Evolutionary conservation across 768 basidiomycete species (phyloP).

Genomic region (Austroboletus eburneus): DNA sequence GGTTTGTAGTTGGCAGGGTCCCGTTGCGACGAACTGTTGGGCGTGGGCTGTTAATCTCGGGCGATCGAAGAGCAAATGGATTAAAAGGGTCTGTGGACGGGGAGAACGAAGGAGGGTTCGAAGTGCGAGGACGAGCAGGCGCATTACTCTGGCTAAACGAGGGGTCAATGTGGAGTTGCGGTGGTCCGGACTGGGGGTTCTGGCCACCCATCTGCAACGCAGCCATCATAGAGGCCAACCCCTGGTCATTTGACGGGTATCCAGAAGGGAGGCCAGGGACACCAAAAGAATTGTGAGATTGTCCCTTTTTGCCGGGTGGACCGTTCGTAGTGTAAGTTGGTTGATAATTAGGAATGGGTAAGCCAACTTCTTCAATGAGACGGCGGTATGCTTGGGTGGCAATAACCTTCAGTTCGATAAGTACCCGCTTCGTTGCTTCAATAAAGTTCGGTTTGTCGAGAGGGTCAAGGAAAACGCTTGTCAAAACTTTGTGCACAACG

Average conservation of each 20-base stretch:
- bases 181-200: slow-evolving; percentile 75
- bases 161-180: slow-evolving; percentile 70
- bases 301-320: slow-evolving; percentile 56
- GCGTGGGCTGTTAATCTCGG: slow-evolving; percentile 50
- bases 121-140: slow-evolving; percentile 44
- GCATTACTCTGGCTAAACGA: slow-evolving; percentile 43
- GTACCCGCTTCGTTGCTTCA: slow-evolving; percentile 84
- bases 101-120: slow-evolving; percentile 46
- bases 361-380: slow-evolving; percentile 90
- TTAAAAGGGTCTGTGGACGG: slow-evolving; percentile 55
- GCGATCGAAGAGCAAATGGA: slow-evolving; percentile 48
- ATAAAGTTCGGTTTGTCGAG: slow-evolving; percentile 63
- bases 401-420: slow-evolving; percentile 88
- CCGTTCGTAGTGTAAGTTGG: slow-evolving; percentile 66
- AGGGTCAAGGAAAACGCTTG: slow-evolving; percentile 79
- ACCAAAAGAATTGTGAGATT: slow-evolving; percentile 51
- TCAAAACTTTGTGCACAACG: slow-evolving; percentile 88
- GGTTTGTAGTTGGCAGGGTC: slow-evolving; percentile 27
- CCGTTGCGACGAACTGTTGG: slow-evolving; percentile 45
- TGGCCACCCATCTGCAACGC: slow-evolving; percentile 88
- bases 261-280: slow-evolving; percentile 76
- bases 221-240: slow-evolving; percentile 89
- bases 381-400: slow-evolving; percentile 93
- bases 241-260: slow-evolving; percentile 79
- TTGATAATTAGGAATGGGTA: slow-evolving; percentile 86